A percentile compares a stretch with the other conserved stretches of the same genome.
phyloP scores from a whole-genome alignment of 2,329 filamentous ascomycete species.

The Elsinoe batatas region DNA sequence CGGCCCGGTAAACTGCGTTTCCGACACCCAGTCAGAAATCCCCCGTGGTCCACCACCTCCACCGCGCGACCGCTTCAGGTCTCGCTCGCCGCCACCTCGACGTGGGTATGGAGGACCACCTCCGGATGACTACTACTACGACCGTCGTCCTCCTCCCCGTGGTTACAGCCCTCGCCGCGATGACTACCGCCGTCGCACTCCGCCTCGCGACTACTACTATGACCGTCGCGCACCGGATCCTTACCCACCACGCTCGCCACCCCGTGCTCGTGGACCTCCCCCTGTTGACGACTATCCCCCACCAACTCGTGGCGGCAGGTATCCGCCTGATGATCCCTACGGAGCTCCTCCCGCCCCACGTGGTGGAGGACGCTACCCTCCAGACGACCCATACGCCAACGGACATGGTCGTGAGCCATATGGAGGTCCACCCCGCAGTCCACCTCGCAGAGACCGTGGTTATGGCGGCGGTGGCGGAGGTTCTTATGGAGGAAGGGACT shows the following conservation, averaged over 20 bases:
- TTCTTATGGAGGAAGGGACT: conserved; percentile 24
- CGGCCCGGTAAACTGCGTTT: conserved; percentile 69
- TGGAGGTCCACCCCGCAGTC: conserved; percentile 34
- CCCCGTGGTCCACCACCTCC: conserved; percentile 40
- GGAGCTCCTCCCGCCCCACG: conserved; percentile 42
- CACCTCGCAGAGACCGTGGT: conserved; percentile 28
- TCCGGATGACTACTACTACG: conserved; percentile 63
- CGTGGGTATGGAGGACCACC: conserved; percentile 52
- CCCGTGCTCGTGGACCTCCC: conserved; percentile 60
- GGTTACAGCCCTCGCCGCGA: conserved; percentile 78
- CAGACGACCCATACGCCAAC: conserved; percentile 49
- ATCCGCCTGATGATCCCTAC: conserved; percentile 68
- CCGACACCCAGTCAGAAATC: conserved; percentile 71
- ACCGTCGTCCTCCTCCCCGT: conserved; percentile 68
- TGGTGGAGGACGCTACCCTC: conserved; percentile 45
- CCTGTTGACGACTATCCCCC: conserved; percentile 68
- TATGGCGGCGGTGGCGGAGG: conserved; percentile 16
- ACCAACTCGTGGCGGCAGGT: conserved; percentile 46
- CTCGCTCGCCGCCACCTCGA: conserved; percentile 61
- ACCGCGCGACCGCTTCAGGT: conserved; percentile 57
- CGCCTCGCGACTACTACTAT: conserved; percentile 75
- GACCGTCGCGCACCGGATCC: conserved; percentile 54
- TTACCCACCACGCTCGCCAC: conserved; percentile 58
- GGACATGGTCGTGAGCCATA: conserved; percentile 52
- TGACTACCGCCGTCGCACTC: conserved; percentile 74